Percentiles rank a stretch among this genome's conserved stretches.
Evolutionary conservation across 2,329 filamentous ascomycete species (phyloP).

Genomic region (Monilinia polystroma): DNA sequence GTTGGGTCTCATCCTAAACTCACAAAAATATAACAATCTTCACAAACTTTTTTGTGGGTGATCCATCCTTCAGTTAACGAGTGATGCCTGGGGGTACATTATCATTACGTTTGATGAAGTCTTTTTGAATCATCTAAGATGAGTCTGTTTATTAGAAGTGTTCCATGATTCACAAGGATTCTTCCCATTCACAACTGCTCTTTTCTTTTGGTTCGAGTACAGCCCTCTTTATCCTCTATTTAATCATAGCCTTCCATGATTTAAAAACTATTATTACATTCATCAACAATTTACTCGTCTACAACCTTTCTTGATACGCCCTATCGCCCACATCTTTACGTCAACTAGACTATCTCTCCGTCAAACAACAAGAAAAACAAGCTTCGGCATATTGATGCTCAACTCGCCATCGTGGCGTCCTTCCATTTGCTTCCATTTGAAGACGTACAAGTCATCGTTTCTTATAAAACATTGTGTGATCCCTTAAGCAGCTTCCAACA

Average conservation of each 20-base stretch:
- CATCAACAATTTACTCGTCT: not conserved
- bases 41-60: not conserved
- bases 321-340: not conserved
- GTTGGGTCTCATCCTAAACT: not conserved
- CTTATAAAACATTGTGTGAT: slow-evolving; percentile 26
- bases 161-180: slow-evolving; percentile 10
- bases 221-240: not conserved
- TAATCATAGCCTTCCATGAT: not conserved
- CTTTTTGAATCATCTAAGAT: not conserved
- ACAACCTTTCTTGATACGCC: not conserved
- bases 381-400: not conserved
- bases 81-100: not conserved
- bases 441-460: slow-evolving; percentile 28
- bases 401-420: slow-evolving; percentile 29
- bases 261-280: not conserved
- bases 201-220: not conserved
- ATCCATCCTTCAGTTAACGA: not conserved
- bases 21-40: not conserved
- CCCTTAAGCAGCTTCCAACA: slow-evolving; percentile 25
- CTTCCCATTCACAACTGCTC: slow-evolving; percentile 5
- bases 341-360: not conserved
- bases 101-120: no score
- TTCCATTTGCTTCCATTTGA: slow-evolving; percentile 24
- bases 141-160: not conserved
- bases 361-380: not conserved